A percentile compares a stretch with the other conserved stretches of the same genome.
Evolutionary conservation across 2,329 filamentous ascomycete species (phyloP).

Genomic region (Allantophomopsis lycopodina): DNA sequence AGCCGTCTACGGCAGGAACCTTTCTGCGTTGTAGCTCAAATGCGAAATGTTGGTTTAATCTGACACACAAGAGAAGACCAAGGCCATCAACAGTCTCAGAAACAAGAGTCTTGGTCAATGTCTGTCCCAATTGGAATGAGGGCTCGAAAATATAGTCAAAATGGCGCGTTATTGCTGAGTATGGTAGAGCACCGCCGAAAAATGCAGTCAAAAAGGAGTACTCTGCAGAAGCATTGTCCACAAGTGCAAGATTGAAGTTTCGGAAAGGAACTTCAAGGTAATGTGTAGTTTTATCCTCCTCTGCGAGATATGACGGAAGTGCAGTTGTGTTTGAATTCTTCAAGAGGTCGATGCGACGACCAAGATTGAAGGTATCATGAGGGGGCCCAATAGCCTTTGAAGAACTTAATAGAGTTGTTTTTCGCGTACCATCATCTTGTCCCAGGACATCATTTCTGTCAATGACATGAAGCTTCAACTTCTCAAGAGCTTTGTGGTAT

Average conservation of each 20-base stretch:
- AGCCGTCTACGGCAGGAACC: constrained; percentile 76
- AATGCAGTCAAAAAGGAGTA: constrained; percentile 89
- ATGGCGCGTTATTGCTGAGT: constrained; percentile 65
- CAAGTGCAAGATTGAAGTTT: constrained; percentile 84
- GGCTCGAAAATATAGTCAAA: constrained; percentile 84
- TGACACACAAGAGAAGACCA: constrained; percentile 79
- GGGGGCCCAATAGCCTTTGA: constrained; percentile 38
- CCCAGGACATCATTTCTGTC: constrained; percentile 78
- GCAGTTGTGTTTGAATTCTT: constrained; percentile 61
- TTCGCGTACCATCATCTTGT: constrained; percentile 58
- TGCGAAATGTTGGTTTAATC: constrained; percentile 84
- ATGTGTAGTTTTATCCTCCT: constrained; percentile 76
- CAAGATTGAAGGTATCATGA: constrained; percentile 82
- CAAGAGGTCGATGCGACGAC: constrained; percentile 72
- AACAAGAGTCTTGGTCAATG: constrained; percentile 62
- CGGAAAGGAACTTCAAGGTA: constrained; percentile 86
- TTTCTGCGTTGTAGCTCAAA: constrained; percentile 89
- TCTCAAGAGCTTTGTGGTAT: constrained; percentile 73
- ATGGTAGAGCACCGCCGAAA: constrained; percentile 67
- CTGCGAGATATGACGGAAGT: constrained; percentile 76
- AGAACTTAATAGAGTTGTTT: constrained; percentile 41
- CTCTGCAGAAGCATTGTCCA: constrained; percentile 89
- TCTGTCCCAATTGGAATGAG: constrained; percentile 72
- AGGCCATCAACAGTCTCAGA: constrained; percentile 71
- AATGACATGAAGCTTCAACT: constrained; percentile 68